Conservation (phyloP, 495 filamentous ascomycete genomes). For the Aspergillus ostianus region DNA sequence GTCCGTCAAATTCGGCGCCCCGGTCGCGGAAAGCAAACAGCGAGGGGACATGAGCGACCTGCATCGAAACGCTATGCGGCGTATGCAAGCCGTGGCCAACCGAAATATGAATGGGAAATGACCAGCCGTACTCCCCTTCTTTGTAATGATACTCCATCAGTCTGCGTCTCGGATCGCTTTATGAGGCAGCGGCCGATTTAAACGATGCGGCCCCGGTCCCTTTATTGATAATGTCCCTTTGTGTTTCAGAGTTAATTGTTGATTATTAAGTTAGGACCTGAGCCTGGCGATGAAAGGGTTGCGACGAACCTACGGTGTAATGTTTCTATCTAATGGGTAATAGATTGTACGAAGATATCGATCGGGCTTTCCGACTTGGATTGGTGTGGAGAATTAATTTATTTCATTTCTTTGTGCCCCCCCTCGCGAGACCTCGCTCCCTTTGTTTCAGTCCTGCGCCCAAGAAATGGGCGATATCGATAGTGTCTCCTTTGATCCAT, state of each 20-base stretch:
- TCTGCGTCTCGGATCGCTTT: not conserved
- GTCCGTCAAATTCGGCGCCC: constrained; percentile 41
- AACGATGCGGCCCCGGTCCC: not conserved
- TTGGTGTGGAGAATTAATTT: not conserved
- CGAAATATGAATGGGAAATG: constrained; percentile 26
- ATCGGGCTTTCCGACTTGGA: not conserved
- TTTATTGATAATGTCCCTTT: not conserved
- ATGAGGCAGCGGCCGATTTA: not conserved
- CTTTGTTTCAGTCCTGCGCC: not conserved
- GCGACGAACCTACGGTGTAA: not conserved
- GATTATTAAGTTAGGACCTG: not conserved
- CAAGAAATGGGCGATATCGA: not conserved
- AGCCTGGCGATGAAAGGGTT: not conserved
- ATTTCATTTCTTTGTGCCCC: not conserved
- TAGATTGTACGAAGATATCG: too few relatives aligned
- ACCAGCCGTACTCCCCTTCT: constrained; percentile 15
- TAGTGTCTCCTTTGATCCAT: not conserved
- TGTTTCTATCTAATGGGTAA: not conserved
- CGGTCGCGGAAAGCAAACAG: constrained; percentile 74
- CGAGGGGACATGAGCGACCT: constrained; percentile 70
- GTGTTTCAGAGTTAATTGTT: not conserved
- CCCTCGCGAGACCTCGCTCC: not conserved
- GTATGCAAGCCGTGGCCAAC: constrained; percentile 75
- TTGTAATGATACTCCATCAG: constrained; percentile 3
- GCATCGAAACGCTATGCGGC: constrained; percentile 78